Base-by-base conservation (phyloP, 768 basidiomycete genomes). In the Tricholoma sp. region DNA sequence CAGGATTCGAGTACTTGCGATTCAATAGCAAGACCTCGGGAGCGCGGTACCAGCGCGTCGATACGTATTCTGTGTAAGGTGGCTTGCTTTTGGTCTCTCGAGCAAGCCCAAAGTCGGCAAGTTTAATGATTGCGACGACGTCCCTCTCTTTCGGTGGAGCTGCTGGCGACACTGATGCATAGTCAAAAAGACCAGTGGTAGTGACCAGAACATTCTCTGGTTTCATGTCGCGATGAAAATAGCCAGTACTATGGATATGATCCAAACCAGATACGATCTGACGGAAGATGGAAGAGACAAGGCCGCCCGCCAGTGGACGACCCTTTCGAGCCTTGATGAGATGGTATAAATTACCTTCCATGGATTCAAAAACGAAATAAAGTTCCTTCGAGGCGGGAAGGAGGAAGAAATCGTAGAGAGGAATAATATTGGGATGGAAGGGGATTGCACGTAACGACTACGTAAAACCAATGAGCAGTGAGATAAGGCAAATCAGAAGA, bases 221-320 rank as follows among this genome's bases (percentile, higher is more conserved):
- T 73, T 99, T 99, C 94, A 99, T 97, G 71, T 99, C 97, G 50
- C 97, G 91, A 73, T 99, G 97, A 73, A 99, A 99, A 74, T 96
- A 99, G 34, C 96, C 97, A 29, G 86, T 79, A 12, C 78, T 70
- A 72, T 99, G 97, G 62, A 98, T 93, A 72, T 99, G 97, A 66
- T 93, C 79, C 34, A 99, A 82, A 37, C 97, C 97, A 14, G 83
- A 77, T 46, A 92, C 85, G 66, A 95, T 90, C 73, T 99, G 97
- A 57, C 83, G 85, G 71, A 97, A 98, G 64, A 98, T 94, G 65
- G 90, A 92, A 21, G 94, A 91, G 60, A 96, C 89, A 63, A 99
- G 88, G 62, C 97, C 97, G 46, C 93, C 92, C n/a, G 97, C 96
- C 59, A 99, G 85, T 5, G 94, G 85, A 60, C 95, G 86, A 58